Conservation (phyloP, 2,329 filamentous ascomycete genomes). For the Trichoderma harzianum region DNA sequence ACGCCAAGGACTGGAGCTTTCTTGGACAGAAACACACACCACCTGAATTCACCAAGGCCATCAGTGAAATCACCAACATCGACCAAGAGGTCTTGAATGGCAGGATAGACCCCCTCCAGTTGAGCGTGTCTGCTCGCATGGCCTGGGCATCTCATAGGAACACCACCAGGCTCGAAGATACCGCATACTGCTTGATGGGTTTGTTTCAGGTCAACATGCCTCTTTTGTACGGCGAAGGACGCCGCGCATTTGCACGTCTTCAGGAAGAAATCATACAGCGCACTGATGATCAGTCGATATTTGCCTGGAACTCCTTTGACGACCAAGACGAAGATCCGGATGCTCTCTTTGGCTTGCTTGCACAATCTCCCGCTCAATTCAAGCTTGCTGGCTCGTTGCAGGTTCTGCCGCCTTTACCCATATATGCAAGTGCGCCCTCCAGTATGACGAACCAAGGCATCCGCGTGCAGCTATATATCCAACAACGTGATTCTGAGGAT, state of each 20-base stretch:
- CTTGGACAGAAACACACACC: constrained; percentile 15
- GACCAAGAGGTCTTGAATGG: constrained; percentile 13
- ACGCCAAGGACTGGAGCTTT: constrained; percentile 8
- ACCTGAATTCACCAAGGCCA: background rate
- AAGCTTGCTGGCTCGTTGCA: constrained; percentile 9
- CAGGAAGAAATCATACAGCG: constrained; percentile 20
- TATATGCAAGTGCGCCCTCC: constrained; percentile 16
- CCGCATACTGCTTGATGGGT: constrained; percentile 23
- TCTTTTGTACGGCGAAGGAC: constrained; percentile 23
- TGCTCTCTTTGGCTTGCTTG: constrained; percentile 18
- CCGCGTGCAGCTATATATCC: constrained; percentile 15
- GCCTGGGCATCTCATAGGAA: constrained; percentile 20
- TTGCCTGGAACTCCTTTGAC: constrained; percentile 21
- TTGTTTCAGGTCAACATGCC: constrained; percentile 24
- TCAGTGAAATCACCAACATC: constrained; percentile 11
- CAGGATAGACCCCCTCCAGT: constrained; percentile 8
- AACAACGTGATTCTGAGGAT: background rate
- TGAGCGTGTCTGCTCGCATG: constrained; percentile 20
- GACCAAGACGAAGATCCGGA: constrained; percentile 15
- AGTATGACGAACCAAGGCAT: constrained; percentile 19
- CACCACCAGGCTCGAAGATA: constrained; percentile 22
- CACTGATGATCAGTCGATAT: constrained; percentile 22
- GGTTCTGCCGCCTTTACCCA: constrained; percentile 5
- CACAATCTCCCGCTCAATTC: constrained; percentile 18
- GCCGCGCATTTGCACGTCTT: constrained; percentile 16